Evolutionary conservation across 1,284 basidiomycete genomes (phyloP).

Genomic region (Termitomyces sp.): DNA sequence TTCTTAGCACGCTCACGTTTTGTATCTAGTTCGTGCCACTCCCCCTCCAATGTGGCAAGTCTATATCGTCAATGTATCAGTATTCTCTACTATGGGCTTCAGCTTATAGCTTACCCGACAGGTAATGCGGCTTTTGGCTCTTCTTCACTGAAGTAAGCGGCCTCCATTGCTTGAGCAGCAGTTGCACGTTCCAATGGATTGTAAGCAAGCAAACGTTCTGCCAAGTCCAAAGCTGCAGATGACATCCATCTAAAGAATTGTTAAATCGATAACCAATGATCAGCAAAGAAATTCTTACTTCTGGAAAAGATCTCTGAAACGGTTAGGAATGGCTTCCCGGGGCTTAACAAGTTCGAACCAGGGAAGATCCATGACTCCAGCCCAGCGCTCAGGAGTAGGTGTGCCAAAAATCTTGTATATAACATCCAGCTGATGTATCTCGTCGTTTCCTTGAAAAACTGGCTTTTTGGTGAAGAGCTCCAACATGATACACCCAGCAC

Average conservation of each 20-base stretch:
- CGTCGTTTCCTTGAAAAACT: constrained; percentile 93
- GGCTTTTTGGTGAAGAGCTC: constrained; percentile 95
- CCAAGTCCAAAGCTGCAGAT: constrained; percentile 79
- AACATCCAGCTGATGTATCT: constrained; percentile 93
- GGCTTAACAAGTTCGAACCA: constrained; percentile 99
- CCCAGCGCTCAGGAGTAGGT: constrained; percentile 81
- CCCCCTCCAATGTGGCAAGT: constrained; percentile 74
- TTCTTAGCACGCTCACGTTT: constrained; percentile 82
- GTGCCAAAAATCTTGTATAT: constrained; percentile 92
- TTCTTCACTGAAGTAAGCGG: constrained; percentile 82
- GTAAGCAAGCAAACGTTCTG: constrained; percentile 77
- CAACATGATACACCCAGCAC: constrained; percentile 98
- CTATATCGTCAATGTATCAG: constrained; percentile 34
- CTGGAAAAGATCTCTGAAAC: constrained; percentile 74
- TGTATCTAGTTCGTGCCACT: constrained; percentile 93
- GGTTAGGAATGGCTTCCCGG: constrained; percentile 63
- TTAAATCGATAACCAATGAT: neutral
- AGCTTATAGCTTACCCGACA: constrained; percentile 55
- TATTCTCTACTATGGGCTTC: constrained; percentile 2
- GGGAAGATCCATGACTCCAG: constrained; percentile 76
- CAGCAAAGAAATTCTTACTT: constrained; percentile 48
- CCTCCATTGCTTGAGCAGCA: constrained; percentile 76
- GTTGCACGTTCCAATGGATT: constrained; percentile 78
- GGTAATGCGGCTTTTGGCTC: constrained; percentile 73
- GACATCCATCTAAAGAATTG: constrained; percentile 65